phyloP scores from a whole-genome alignment of 2,329 filamentous ascomycete genomes.

The Arthrocladium fulminans region DNA sequence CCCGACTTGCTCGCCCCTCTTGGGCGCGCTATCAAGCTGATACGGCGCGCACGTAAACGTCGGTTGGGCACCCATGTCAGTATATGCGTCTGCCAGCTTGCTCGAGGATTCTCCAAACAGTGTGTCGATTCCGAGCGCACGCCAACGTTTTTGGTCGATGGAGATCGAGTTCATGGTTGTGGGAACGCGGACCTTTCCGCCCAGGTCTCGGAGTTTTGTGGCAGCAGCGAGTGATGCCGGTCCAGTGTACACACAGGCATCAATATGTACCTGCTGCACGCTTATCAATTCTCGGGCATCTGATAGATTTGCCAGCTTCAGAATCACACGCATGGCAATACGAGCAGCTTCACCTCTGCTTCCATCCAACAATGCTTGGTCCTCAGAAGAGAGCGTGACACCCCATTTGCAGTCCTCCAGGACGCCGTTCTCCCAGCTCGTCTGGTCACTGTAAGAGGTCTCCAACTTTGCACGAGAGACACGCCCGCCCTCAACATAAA shows the following conservation, averaged over 20 bases:
- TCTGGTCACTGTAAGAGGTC: background rate
- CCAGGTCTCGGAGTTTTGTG: slow-evolving; percentile 27
- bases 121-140: slow-evolving; percentile 28
- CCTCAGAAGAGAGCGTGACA: slow-evolving; percentile 21
- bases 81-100: slow-evolving; percentile 31
- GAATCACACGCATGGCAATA: slow-evolving; percentile 32
- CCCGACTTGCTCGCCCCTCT: slow-evolving; percentile 33
- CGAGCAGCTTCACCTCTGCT: slow-evolving; percentile 27
- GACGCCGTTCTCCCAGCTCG: too few relatives aligned
- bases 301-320: slow-evolving; percentile 31
- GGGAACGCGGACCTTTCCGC: slow-evolving; percentile 31
- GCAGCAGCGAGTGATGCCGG: slow-evolving; percentile 32
- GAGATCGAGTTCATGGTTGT: slow-evolving; percentile 39
- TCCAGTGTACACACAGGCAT: slow-evolving; percentile 38
- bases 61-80: slow-evolving; percentile 33
- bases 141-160: slow-evolving; percentile 36
- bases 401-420: background rate
- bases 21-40: slow-evolving; percentile 29
- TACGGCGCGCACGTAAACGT: slow-evolving; percentile 42
- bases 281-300: slow-evolving; percentile 29
- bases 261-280: slow-evolving; percentile 36
- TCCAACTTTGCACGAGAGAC: background rate
- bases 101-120: slow-evolving; percentile 26
- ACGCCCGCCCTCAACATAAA: background rate
- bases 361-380: slow-evolving; percentile 27